Conservation (phyloP, 2,329 filamentous ascomycete species). For the Lachnellula cervina region DNA sequence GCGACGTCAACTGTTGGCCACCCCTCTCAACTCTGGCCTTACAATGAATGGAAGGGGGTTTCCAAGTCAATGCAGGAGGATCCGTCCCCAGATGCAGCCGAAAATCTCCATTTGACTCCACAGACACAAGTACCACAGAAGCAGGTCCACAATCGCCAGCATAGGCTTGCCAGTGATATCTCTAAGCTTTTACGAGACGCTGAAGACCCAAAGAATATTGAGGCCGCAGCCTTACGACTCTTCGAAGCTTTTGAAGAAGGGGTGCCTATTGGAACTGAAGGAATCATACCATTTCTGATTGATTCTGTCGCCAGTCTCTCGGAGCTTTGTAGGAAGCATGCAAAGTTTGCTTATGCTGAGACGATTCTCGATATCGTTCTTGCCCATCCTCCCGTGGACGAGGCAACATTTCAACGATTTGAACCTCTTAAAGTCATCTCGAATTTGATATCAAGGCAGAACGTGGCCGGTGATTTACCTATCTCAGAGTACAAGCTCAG, state of each 20-base stretch:
- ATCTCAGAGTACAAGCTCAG: conserved; percentile 9
- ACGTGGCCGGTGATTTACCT: neutral
- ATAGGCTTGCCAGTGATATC: conserved; percentile 20
- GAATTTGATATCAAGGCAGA: conserved; percentile 6
- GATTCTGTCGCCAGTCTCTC: conserved; percentile 16
- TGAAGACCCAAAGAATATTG: conserved; percentile 10
- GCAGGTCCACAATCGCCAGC: conserved; percentile 11
- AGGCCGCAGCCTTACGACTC: conserved; percentile 20
- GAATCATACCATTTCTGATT: conserved; percentile 12
- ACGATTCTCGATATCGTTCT: conserved; percentile 21
- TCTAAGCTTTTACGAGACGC: conserved; percentile 12
- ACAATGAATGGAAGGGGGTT: neutral
- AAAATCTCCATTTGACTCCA: neutral
- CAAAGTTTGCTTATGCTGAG: conserved; percentile 11
- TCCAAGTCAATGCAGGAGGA: neutral
- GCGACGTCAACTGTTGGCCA: too few relatives aligned
- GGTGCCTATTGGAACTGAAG: conserved; percentile 6
- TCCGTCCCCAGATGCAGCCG: too few relatives aligned
- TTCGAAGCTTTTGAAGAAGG: conserved; percentile 24
- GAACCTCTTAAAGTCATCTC: conserved; percentile 16
- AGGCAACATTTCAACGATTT: conserved; percentile 20
- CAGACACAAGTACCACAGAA: neutral
- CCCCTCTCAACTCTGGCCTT: neutral
- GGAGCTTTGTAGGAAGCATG: conserved; percentile 9
- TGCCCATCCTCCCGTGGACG: conserved; percentile 13